Percentiles rank a stretch among this genome's conserved stretches.
phyloP scores from a whole-genome alignment of 805 yeast species.

The Lipomyces yamanashiensis region DNA sequence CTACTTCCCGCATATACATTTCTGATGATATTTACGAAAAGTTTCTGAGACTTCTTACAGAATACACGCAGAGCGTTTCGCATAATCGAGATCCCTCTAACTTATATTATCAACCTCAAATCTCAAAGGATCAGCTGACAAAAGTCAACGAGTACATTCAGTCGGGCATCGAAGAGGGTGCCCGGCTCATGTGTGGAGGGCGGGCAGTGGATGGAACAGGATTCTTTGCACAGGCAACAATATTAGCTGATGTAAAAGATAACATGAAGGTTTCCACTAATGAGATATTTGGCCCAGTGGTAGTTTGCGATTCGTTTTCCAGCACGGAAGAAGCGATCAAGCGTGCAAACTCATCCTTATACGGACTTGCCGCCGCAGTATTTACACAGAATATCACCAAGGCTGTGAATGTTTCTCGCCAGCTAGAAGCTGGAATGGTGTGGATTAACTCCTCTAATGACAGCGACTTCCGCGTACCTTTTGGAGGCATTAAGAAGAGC shows the following conservation, averaged over 20 bases:
- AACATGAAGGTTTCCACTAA: conserved; percentile 70
- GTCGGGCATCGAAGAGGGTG: conserved; percentile 81
- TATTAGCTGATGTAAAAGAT: conserved; percentile 71
- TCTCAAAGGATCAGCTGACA: conserved; percentile 73
- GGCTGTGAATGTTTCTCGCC: conserved; percentile 67
- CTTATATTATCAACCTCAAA: conserved; percentile 88
- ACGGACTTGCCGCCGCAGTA: conserved; percentile 83
- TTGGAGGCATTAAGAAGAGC: conserved; percentile 89
- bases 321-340: conserved; percentile 69
- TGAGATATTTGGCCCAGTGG: conserved; percentile 90
- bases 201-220: conserved; percentile 42
- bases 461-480: conserved; percentile 85
- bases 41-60: conserved; percentile 61
- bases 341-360: conserved; percentile 71
- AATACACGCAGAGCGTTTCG: conserved; percentile 50
- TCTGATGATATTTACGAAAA: conserved; percentile 83
- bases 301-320: conserved; percentile 65
- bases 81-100: conserved; percentile 82
- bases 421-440: conserved; percentile 67
- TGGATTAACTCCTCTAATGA: conserved; percentile 75
- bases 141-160: conserved; percentile 76
- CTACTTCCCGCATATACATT: conserved; percentile 87
- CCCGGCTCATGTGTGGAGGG: conserved; percentile 80
- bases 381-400: conserved; percentile 69
- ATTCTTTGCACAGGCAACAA: conserved; percentile 73